Evolutionary conservation across 306 rosid species (phyloP).

Genomic region (Vigna unguiculata): DNA sequence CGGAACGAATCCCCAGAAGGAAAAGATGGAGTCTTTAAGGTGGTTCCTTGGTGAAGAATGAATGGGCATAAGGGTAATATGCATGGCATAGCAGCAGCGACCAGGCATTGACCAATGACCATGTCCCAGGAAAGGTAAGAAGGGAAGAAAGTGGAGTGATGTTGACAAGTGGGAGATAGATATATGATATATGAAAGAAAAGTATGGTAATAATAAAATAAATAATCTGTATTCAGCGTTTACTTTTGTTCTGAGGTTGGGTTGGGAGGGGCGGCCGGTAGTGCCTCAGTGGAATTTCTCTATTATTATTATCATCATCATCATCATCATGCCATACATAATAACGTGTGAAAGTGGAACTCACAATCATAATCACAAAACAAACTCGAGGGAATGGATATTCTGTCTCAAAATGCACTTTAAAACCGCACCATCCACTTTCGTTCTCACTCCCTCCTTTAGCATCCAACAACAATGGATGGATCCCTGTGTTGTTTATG

Average conservation of each 20-base stretch:
- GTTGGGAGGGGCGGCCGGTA: constrained; percentile 40
- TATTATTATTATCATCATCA: constrained; percentile 41
- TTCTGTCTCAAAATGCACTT: neutral
- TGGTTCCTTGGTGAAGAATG: neutral
- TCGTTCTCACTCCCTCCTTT: neutral
- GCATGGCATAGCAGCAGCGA: constrained; percentile 19
- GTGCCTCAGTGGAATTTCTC: constrained; percentile 40
- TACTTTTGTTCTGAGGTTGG: constrained; percentile 38
- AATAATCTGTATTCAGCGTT: constrained; percentile 42
- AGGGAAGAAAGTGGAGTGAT: constrained; percentile 2
- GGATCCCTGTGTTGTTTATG: neutral
- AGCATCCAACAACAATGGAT: neutral
- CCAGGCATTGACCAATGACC: constrained; percentile 47
- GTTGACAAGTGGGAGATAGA: neutral
- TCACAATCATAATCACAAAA: constrained; percentile 19
- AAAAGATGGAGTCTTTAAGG: constrained; percentile 10
- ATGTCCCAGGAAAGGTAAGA: constrained; percentile 35
- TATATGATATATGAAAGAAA: neutral
- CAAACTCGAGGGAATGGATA: neutral
- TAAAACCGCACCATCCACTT: constrained; percentile 7
- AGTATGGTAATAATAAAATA: neutral
- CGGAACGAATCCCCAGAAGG: constrained; percentile 26
- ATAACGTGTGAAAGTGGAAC: constrained; percentile 46
- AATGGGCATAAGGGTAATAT: neutral
- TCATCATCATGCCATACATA: constrained; percentile 7